These are phyloP conservation scores for Boletus subparvulus DNA, from an alignment of 768 basidiomycete genomes.

Conservation along the genomic window DNA sequence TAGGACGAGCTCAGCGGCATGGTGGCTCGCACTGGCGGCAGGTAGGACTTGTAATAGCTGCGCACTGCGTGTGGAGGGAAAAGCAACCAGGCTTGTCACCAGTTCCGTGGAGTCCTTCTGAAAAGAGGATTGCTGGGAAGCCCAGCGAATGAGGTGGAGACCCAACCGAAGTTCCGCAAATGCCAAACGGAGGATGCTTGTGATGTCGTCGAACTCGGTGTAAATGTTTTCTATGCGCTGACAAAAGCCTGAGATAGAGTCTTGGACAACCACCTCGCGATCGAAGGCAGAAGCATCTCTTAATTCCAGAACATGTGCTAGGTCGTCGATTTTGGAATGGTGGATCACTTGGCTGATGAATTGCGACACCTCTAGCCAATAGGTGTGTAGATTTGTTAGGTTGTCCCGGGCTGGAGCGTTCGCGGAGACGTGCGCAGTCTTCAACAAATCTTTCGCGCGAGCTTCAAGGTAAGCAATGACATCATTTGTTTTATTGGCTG, in stretches of 20 bases:
- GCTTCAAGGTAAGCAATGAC: constrained; percentile 46
- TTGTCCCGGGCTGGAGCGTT: constrained; percentile 39
- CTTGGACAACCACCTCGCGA: constrained; percentile 74
- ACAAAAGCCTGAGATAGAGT: constrained; percentile 73
- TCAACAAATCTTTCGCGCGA: constrained; percentile 32
- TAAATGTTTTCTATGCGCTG: constrained; percentile 72
- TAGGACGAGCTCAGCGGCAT: constrained; percentile 35
- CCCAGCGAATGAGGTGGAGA: constrained; percentile 50
- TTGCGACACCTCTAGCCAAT: constrained; percentile 75
- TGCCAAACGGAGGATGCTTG: constrained; percentile 61
- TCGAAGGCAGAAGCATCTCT: constrained; percentile 39
- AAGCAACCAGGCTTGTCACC: constrained; percentile 44
- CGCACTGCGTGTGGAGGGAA: constrained; percentile 53
- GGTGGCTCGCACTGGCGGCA: constrained; percentile 5
- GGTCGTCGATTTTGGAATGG: constrained; percentile 46
- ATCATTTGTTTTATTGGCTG: constrained; percentile 56
- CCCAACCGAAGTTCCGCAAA: constrained; percentile 71
- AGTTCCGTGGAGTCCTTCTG: constrained; percentile 24
- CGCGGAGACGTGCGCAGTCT: constrained; percentile 26
- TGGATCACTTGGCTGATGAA: constrained; percentile 64
- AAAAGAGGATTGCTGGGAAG: constrained; percentile 17
- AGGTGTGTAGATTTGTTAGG: constrained; percentile 53
- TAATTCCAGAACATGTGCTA: constrained; percentile 41
- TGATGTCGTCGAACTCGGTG: constrained; percentile 69
- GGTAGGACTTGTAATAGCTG: constrained; percentile 32